Base-by-base conservation (phyloP, 441 rosid species). In the Aleurites moluccanus region DNA sequence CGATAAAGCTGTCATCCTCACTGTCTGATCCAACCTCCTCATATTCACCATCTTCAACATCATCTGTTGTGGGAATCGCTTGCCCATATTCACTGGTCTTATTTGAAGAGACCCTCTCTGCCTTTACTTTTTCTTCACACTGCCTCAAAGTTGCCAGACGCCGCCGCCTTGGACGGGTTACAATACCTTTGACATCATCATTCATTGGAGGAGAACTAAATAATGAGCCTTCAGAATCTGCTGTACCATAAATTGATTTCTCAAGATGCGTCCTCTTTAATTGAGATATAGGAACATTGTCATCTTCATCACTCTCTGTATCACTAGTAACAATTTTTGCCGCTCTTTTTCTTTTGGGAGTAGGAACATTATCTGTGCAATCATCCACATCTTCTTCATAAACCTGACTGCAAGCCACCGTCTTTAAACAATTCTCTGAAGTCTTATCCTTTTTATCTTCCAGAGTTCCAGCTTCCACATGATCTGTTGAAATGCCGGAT, bases 231-330 rank as follows among this genome's bases (percentile, higher is more conserved):
- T 77, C 78, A 63, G 75, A 69, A 55, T 73, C 35, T 30, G 42
- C 67, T 64, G 16, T 66, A 60, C 50, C 69, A 65, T 74, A 38
- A 55, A 62, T 45, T 27, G 60, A 71, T 69, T 76, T 79, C 42
- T 55, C 75, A 50, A 55, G 55, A 64, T n/a, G 73, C 67, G 66
- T 10, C 81, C 72, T 81, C 81, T 77, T 81, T 77, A 82, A 78
- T 69, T 69, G 73, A 35, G 75, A 75, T 66, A 87, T 82, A 2
- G 90, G 89, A 73, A 81, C 25, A 72, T 83, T 53, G 75, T 84
- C 89, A 59, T 88, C 89, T 56, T 85, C 86, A 25, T 86, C 88
- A 72, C 80, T 81, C 77, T 88, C 94, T 1, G 81, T 64, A 73
- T 88, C 91, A 74, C 90, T 88, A 55, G 81, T 75, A 25, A 90